phyloP scores from a whole-genome alignment of 352 stramenopile species.

The Globisporangium lucens region DNA sequence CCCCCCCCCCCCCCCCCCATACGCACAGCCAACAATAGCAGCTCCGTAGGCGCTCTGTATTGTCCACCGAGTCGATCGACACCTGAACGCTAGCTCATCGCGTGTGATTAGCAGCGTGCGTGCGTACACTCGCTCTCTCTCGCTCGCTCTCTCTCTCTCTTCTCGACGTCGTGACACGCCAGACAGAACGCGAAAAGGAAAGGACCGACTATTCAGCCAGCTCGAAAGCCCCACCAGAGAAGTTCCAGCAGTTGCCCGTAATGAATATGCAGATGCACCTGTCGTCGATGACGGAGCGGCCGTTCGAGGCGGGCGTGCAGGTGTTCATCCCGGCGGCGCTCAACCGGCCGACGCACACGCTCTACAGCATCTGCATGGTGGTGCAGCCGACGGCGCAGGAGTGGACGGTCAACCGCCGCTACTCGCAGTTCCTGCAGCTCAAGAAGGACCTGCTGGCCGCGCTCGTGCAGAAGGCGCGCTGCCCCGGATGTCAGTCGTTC shows the following conservation, averaged over 20 bases:
- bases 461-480: slow-evolving; percentile 38
- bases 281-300: slow-evolving; percentile 10
- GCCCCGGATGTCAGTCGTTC: slow-evolving; percentile 66
- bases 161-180: neutral
- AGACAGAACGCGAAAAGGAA: neutral
- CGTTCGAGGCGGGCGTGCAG: slow-evolving; percentile 50
- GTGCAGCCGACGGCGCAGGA: slow-evolving; percentile 78
- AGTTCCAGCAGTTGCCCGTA: neutral
- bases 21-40: neutral
- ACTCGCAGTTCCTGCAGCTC: slow-evolving; percentile 84
- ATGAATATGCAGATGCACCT: slow-evolving; percentile 4
- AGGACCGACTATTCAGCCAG: neutral
- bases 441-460: slow-evolving; percentile 59
- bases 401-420: slow-evolving; percentile 83
- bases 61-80: neutral
- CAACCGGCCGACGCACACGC: slow-evolving; percentile 77
- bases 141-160: neutral
- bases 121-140: neutral
- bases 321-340: slow-evolving; percentile 81
- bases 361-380: slow-evolving; percentile 82
- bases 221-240: neutral
- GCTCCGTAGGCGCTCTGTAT: neutral
- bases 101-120: neutral
- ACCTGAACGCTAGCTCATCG: neutral
- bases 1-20: neutral